Percentiles rank a stretch among this genome's conserved stretches.
phyloP scores from a whole-genome alignment of 352 stramenopile species.

The Phytophthora chlamydospora region DNA sequence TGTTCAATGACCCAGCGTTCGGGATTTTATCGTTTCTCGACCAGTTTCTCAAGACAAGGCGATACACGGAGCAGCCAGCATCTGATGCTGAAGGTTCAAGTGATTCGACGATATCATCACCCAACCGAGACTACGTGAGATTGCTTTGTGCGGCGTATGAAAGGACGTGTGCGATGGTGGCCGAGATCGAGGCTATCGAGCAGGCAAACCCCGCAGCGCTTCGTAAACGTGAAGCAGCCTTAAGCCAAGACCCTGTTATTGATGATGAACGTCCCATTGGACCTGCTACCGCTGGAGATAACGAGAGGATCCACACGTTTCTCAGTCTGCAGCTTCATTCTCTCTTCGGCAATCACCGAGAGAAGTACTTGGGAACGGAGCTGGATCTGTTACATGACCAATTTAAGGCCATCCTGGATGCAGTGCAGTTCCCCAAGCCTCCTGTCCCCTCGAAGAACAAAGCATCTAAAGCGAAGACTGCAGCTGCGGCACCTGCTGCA shows the following conservation, averaged over 20 bases:
- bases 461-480: constrained; percentile 30
- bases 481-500: constrained; percentile 6
- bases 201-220: constrained; percentile 7
- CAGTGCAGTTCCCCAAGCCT: constrained; percentile 61
- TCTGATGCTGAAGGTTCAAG: neutral
- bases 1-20: constrained; percentile 84
- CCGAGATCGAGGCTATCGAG: constrained; percentile 52
- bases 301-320: constrained; percentile 72
- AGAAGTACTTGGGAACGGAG: constrained; percentile 72
- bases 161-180: constrained; percentile 55
- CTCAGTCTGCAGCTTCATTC: constrained; percentile 79
- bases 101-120: neutral
- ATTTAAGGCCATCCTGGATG: constrained; percentile 46
- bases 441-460: constrained; percentile 39
- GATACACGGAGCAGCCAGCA: constrained; percentile 17
- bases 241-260: constrained; percentile 10
- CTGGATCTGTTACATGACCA: constrained; percentile 62
- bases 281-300: constrained; percentile 7
- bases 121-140: constrained; percentile 61
- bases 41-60: constrained; percentile 57
- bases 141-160: constrained; percentile 73
- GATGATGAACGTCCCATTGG: constrained; percentile 6
- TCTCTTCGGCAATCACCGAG: constrained; percentile 74
- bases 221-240: constrained; percentile 1
- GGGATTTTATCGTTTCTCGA: constrained; percentile 81